Base-by-base conservation (phyloP, 257 asterid species). In the Lantana camara region DNA sequence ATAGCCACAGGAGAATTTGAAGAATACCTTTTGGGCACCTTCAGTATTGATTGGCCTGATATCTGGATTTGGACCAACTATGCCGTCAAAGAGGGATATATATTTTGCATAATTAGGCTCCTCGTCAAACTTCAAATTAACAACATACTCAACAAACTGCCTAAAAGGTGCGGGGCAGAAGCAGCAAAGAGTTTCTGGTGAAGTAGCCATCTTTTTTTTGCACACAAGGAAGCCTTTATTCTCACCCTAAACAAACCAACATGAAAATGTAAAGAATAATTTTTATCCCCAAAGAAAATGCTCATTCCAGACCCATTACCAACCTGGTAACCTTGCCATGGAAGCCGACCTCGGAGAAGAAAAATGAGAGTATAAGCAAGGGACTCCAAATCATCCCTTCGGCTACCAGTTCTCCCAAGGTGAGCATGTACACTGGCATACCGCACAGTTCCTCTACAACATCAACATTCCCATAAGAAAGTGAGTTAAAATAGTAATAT, bases 351-450 rank as follows among this genome's bases (percentile, higher is more conserved):
- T 17, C 86, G 74, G 38, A 87, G 81, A 70, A 82, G 95, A 67
- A 82, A 84, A 64, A 87, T 74, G 27, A 85, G 86, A 9, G 90
- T 82, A 63, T 85, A 87, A 49, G 90, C 90, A 61, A 87, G 95
- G 50, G 95, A 86, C 69, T 87, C 93, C 9, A 87, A 69, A 73
- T 87, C 95, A 75, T 87, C 95, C 76, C 93, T 79, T 32, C 90
- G 82, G 64, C 90, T 87, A 20, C 82, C 86, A 20, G 93, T 85
- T 70, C 95, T 82, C 21, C 93, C 95, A 9, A 87, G 80, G 57
- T 82, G 95, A 67, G 93, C 90, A 75, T 84, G 92, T 7, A 77
- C 93, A 58, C 95, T 85, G 14, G 95, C 95, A 80, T 84, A 87
- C 1, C 88, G 86, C 20, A 87, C 82, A 19, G 95, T 84, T 55